Base-by-base conservation (phyloP, 768 basidiomycete genomes). In the Lactarius hatsudake region DNA sequence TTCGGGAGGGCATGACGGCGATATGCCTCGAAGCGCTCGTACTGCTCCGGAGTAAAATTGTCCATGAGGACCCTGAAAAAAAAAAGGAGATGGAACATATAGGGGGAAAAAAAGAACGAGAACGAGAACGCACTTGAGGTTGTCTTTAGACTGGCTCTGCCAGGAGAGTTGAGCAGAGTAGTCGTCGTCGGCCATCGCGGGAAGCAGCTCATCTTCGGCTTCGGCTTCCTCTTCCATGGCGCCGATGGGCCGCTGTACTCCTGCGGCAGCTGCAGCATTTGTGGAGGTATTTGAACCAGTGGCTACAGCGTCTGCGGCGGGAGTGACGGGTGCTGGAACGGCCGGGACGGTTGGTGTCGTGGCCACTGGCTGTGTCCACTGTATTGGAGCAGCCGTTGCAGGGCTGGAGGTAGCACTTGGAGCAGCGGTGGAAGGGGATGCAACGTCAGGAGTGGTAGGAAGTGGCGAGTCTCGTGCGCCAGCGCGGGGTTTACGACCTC, bases 11-110 rank as follows among this genome's bases (percentile, higher is more conserved):
- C 91, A 71, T 92, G 89, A 23, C 94, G 83, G 65, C 93, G 80
- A 75, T 94, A 96, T 0, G 91, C 90, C 72, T 96, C 94, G 70
- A 94, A 96, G 1, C 94, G 84, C 54, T 94, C 92, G 73, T 94
- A 93, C 74, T 96, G 94, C 17, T 82, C 86, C 2, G 87, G 83
- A 68, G 87, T 88, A 72, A 96, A 90, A 71, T 93, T 92, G 75
- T 93, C 91, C 88, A 95, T 92, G 68, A 95, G 79, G 58, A 94
- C 90, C 74, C 93, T 94, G 68, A 36, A 61, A 55, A 17, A 17
- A 36, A 38, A 43, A 53, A 59, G 1, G 34, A 40, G 30, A 54
- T 23, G 15, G 23, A 8, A 10, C 51, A 43, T 67, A 20, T 43
- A 8, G 17, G 30, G 32, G 32, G 5, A 2, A 7, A 38, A 62